Base-by-base conservation (phyloP, 2,329 filamentous ascomycete species). In the Xylariomycetidae sp. region DNA sequence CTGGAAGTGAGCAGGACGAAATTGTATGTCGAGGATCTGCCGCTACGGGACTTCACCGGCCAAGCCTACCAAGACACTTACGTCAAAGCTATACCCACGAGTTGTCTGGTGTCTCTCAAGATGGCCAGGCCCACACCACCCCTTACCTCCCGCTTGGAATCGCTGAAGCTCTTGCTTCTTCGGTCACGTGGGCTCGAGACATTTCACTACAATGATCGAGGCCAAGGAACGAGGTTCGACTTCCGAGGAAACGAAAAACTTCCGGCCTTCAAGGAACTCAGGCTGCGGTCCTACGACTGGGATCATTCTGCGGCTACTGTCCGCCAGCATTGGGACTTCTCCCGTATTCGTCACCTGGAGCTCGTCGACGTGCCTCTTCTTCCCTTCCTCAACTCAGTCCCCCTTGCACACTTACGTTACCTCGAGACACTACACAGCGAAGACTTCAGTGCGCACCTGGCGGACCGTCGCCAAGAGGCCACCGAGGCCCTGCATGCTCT, bases 251-350 rank as follows among this genome's bases (percentile, higher is more conserved):
- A 46, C 13, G 67, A 72, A 34, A 54, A 62, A 9, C 47, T 72
- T 16, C 68, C 68, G 2, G 49, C 67, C 0, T 46, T 72, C 5
- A 46, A 44, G 14, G 57, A 65, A 6, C 50, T 72, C 4, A 50
- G 47, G 2, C 49, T 73, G 23, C 59, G 58, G 30, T 68, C 64
- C 2, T 72, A 73, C 40, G 63, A 71, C 50, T 72, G 69, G 69
- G 51, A 58, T 8, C 69, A 72, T 40, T 50, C 49, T 1, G 29
- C 43, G 0, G 49, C 57, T 3, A 59, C 60, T 4, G 65, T 67
- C 5, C 42, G 36, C 2, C 42, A 38, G 13, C 65, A 71, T 36
- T 72, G 68, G 67, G 58, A 70, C 44, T 62, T 72, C 39, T 63
- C 64, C 4, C 42, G 41, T n/a, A 55, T 72, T 18, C 48, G 53